Base-by-base conservation (phyloP, 2,329 filamentous ascomycete species). In the Myotisia sp. region DNA sequence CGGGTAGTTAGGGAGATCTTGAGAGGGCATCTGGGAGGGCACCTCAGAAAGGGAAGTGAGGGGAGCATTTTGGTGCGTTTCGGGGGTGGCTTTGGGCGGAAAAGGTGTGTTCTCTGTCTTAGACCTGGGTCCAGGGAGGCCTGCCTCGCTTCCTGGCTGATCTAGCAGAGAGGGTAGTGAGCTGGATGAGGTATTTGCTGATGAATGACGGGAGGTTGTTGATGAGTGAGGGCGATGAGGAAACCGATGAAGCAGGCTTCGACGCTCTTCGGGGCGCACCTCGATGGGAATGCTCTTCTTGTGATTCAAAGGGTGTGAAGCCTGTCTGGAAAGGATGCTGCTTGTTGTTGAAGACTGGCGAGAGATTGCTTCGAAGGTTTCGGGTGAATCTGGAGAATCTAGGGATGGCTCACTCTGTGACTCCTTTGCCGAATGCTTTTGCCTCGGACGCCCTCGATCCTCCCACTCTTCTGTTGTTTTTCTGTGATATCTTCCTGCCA, bases 1-100 rank as follows among this genome's bases (percentile, higher is more conserved):
- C 14, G 63, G 63, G 39, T 65, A 66, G 13, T 59, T 54, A 3
- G 63, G 62, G 26, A 58, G 55, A 29, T 63, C 58, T 30, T 43
- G 26, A 7, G 48, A 31, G 16, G 26, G 31, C 29, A 43, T 37
- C 21, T 42, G 40, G 8, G 40, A 39, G 14, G 26, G 31, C 26
- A 44, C 36, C 27, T 44, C 42, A 5, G 42, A 35, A 21, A 44
- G 16, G 5, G 42, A 40, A 22, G 40, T 44, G 5, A 44, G 24
- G 18, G 42, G 40, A 20, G 36, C 34, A 14, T 14, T 16, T 10
- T 44, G 31, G 27, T 33, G 24, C 16, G 26, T 23, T n/a, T 44
- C 40, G 9, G 27, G 24, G 21, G 36, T 31, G 33, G 24, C 21
- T 18, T 23, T 26, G 13, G 32, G 32, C 10, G 32, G n/a, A n/a